A percentile compares a stretch with the other conserved stretches of the same genome.
Evolutionary conservation across 1,284 basidiomycete genomes (phyloP).

Genomic region (Cutaneotrichosporon sp.): DNA sequence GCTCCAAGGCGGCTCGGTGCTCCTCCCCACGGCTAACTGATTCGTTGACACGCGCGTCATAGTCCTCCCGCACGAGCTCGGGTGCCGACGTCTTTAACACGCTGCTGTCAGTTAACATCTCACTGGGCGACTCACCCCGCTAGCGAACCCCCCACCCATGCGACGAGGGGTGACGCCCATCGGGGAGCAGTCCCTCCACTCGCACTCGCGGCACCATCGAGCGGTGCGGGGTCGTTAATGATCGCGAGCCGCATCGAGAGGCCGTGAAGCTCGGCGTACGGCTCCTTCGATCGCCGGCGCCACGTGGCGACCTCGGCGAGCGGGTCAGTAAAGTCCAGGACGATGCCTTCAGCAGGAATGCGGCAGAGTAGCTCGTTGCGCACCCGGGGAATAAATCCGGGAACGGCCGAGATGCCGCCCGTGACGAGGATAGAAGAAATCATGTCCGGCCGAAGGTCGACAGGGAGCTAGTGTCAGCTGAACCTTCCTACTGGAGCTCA

Average conservation of each 20-base stretch:
- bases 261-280: constrained; percentile 68
- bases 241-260: constrained; percentile 71
- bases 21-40: constrained; percentile 31
- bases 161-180: constrained; percentile 71
- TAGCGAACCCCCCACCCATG: constrained; percentile 91
- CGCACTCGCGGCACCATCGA: constrained; percentile 35
- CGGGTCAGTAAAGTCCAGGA: constrained; percentile 24
- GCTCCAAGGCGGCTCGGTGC: constrained; percentile 45
- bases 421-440: constrained; percentile 76
- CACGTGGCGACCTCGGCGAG: constrained; percentile 19
- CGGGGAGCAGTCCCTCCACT: constrained; percentile 79
- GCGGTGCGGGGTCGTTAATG: constrained; percentile 68
- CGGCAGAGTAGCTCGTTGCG: constrained; percentile 69
- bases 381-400: constrained; percentile 84
- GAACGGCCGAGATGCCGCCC: constrained; percentile 87
- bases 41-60: constrained; percentile 50
- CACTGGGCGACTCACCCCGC: constrained; percentile 65
- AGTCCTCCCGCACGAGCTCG: constrained; percentile 76
- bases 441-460: constrained; percentile 80
- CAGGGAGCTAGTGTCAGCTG: constrained; percentile 63
- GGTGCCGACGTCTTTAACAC: constrained; percentile 78
- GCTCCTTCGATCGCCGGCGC: constrained; percentile 59
- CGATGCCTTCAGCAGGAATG: constrained; percentile 52
- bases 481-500: constrained; percentile 38
- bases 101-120: constrained; percentile 44